phyloP scores from a whole-genome alignment of 2,329 filamentous ascomycete genomes.

The Colletotrichum tropicale region DNA sequence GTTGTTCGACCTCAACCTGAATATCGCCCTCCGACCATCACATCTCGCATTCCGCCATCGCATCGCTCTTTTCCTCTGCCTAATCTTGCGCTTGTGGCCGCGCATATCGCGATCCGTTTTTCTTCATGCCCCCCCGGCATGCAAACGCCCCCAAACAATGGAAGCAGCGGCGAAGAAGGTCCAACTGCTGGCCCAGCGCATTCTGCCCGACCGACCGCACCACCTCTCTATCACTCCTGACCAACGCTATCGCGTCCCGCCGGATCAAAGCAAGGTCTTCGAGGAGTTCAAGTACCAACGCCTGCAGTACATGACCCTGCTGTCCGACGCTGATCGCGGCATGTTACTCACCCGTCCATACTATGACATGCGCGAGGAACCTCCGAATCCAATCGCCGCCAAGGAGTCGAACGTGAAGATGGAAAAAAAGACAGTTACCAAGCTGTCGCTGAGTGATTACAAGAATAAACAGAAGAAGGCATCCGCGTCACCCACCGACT shows the following conservation, averaged over 20 bases:
- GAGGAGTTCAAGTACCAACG: conserved; percentile 55
- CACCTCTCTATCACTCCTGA: conserved; percentile 55
- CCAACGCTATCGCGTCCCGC: conserved; percentile 49
- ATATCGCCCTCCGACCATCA: conserved; percentile 6
- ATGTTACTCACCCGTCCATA: conserved; percentile 60
- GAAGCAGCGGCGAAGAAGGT: conserved; percentile 64
- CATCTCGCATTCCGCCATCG: neutral
- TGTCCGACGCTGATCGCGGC: conserved; percentile 63
- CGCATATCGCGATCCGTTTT: conserved; percentile 1
- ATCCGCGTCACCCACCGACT: conserved; percentile 19
- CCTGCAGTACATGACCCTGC: conserved; percentile 62
- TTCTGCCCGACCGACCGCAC: conserved; percentile 57
- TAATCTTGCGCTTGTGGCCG: neutral
- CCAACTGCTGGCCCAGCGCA: conserved; percentile 55
- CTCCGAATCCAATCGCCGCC: conserved; percentile 42
- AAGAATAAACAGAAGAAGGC: conserved; percentile 55
- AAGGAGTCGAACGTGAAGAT: conserved; percentile 43
- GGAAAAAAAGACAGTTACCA: conserved; percentile 51
- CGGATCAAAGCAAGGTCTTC: conserved; percentile 42
- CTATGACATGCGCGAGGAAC: conserved; percentile 62
- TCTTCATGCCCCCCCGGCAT: conserved; percentile 22
- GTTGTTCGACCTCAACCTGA: conserved; percentile 8
- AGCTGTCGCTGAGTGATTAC: conserved; percentile 64
- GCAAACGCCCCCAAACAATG: conserved; percentile 49
- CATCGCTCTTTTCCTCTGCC: neutral